A percentile compares a stretch with the other conserved stretches of the same genome.
These are phyloP conservation scores for Alternaria longipes DNA, from an alignment of 2,329 filamentous ascomycete species.

Conservation along the genomic window DNA sequence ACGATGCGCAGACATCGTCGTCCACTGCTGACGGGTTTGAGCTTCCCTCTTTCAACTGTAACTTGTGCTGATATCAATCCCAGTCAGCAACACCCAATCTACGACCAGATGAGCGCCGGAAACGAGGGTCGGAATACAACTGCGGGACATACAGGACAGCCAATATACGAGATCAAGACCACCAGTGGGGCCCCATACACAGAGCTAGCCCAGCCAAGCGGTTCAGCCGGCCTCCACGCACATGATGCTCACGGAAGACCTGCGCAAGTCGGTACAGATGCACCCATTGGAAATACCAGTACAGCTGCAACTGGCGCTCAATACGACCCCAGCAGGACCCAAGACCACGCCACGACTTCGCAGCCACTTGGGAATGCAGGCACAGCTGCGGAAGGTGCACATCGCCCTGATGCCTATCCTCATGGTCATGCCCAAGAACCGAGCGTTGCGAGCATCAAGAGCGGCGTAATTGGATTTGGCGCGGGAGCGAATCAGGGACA, in stretches of 20 bases:
- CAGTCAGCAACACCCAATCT: conserved; percentile 37
- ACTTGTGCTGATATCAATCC: conserved; percentile 7
- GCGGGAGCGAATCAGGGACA: conserved; percentile 32
- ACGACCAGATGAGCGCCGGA: conserved; percentile 38
- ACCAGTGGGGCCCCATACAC: conserved; percentile 21
- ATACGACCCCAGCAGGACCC: conserved; percentile 1
- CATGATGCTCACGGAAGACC: conserved; percentile 7
- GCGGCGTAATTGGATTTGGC: conserved; percentile 51
- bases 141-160: conserved; percentile 11
- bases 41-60: background rate
- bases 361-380: conserved; percentile 2
- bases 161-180: conserved; percentile 16
- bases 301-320: background rate
- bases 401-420: conserved; percentile 30
- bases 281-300: conserved; percentile 8
- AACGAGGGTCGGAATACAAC: conserved; percentile 12
- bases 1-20: conserved; percentile 26
- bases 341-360: conserved; percentile 2
- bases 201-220: conserved; percentile 17
- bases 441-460: conserved; percentile 53
- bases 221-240: conserved; percentile 12
- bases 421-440: conserved; percentile 24
- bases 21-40: conserved; percentile 23
- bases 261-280: conserved; percentile 18
- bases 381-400: conserved; percentile 12